Evolutionary conservation across 2,329 filamentous ascomycete species (phyloP).

Genomic region (Zopfia rhizophila): DNA sequence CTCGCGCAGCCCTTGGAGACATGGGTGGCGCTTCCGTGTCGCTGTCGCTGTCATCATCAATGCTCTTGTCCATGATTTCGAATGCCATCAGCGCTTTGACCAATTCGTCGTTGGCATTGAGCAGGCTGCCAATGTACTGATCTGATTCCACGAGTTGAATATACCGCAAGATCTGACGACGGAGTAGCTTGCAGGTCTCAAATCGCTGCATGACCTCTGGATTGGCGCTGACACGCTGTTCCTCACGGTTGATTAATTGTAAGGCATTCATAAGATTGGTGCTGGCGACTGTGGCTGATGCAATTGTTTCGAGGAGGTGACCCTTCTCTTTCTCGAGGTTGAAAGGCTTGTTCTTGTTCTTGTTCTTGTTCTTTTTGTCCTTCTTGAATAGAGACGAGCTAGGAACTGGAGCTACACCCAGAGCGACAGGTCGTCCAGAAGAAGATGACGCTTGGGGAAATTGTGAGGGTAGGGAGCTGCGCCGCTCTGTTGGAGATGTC

Average conservation of each 20-base stretch:
- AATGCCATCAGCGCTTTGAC: conserved; percentile 93
- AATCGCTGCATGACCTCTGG: conserved; percentile 78
- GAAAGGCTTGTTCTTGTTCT: conserved; percentile 72
- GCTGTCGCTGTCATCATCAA: conserved; percentile 76
- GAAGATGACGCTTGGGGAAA: conserved; percentile 42
- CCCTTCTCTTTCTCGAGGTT: conserved; percentile 89
- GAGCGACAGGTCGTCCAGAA: conserved; percentile 35
- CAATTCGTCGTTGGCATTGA: conserved; percentile 96
- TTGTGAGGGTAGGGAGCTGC: conserved; percentile 36
- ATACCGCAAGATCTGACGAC: conserved; percentile 87
- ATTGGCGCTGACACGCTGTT: conserved; percentile 88
- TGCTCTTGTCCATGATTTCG: conserved; percentile 89
- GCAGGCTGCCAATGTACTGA: conserved; percentile 88
- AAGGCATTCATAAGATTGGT: conserved; percentile 89
- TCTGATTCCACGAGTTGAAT: conserved; percentile 91
- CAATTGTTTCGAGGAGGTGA: conserved; percentile 86
- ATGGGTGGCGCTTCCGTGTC: conserved; percentile 56
- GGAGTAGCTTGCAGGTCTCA: conserved; percentile 84
- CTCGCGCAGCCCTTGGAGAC: conserved; percentile 10
- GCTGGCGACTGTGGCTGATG: conserved; percentile 87
- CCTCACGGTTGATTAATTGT: conserved; percentile 90
- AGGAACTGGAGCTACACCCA: conserved; percentile 50
- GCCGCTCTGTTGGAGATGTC: conserved; percentile 40
- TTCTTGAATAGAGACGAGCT: conserved; percentile 65
- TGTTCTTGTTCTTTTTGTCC: conserved; percentile 64